These are phyloP conservation scores for Ophiostoma australiae DNA, from an alignment of 2,329 filamentous ascomycete genomes.

Conservation along the genomic window DNA sequence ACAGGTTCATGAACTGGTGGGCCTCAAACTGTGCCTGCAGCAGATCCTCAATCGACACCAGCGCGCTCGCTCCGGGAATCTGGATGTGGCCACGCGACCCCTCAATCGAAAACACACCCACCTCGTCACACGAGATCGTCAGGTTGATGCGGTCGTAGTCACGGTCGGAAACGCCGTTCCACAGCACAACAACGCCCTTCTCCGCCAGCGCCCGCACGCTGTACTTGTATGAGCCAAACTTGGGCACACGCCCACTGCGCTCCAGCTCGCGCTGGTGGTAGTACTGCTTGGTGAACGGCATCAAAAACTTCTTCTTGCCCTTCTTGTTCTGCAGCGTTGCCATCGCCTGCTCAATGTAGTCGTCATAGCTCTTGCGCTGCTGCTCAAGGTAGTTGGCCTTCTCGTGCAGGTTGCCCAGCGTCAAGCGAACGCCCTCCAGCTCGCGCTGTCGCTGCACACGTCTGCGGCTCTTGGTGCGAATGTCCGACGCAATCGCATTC, in stretches of 20 bases:
- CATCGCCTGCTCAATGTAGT: slow-evolving; percentile 99
- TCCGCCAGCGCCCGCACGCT: slow-evolving; percentile 81
- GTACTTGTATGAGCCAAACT: slow-evolving; percentile 98
- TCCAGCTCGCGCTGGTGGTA: slow-evolving; percentile 96
- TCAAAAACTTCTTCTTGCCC: slow-evolving; percentile 85
- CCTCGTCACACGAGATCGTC: slow-evolving; percentile 89
- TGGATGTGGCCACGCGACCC: slow-evolving; percentile 89
- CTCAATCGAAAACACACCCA: slow-evolving; percentile 89
- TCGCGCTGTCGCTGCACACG: slow-evolving; percentile 88
- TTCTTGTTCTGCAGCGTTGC: slow-evolving; percentile 95
- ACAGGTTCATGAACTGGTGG: slow-evolving; percentile 91
- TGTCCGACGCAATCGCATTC: slow-evolving; percentile 93
- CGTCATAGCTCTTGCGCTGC: slow-evolving; percentile 95
- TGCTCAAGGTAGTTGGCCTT: slow-evolving; percentile 91
- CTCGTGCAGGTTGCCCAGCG: slow-evolving; percentile 68
- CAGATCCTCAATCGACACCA: slow-evolving; percentile 86
- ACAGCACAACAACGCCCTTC: slow-evolving; percentile 90
- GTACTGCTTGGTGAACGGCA: slow-evolving; percentile 98
- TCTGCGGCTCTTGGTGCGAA: slow-evolving; percentile 91
- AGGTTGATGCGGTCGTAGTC: slow-evolving; percentile 92
- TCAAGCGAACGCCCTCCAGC: slow-evolving; percentile 74
- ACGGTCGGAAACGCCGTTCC: slow-evolving; percentile 73
- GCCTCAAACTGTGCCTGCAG: slow-evolving; percentile 97
- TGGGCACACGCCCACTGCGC: slow-evolving; percentile 84
- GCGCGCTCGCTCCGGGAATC: slow-evolving; percentile 85